These are phyloP conservation scores for Pisolithus albus DNA, from an alignment of 768 basidiomycete genomes.

Conservation along the genomic window DNA sequence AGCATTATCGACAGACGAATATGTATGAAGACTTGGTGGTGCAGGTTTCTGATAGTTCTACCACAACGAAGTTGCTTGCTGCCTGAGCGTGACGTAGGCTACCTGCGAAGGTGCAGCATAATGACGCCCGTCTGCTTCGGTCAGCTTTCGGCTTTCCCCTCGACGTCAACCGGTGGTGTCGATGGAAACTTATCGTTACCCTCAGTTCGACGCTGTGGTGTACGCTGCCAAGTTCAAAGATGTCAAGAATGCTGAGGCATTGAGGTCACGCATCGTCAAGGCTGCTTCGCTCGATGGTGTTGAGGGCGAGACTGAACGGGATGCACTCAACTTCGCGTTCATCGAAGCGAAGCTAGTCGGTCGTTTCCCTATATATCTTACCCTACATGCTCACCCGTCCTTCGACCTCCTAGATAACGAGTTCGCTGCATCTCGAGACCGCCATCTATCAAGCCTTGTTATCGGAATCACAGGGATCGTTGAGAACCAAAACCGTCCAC, in stretches of 20 bases:
- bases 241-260: constrained; percentile 53
- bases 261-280: constrained; percentile 62
- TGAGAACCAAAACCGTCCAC: constrained; percentile 83
- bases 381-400: constrained; percentile 4
- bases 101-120: too few relatives aligned
- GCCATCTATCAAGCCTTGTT: constrained; percentile 80
- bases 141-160: too few relatives aligned
- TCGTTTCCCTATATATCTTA: constrained; percentile 9
- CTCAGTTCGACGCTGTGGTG: constrained; percentile 45
- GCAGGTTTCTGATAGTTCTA: too few relatives aligned
- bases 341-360: constrained; percentile 79
- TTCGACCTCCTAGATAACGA: constrained; percentile 59
- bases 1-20: too few relatives aligned
- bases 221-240: constrained; percentile 61
- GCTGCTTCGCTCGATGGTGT: constrained; percentile 56
- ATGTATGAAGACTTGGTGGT: too few relatives aligned
- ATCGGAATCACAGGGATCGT: constrained; percentile 46
- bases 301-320: constrained; percentile 62
- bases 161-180: constrained; percentile 10
- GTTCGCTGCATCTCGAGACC: constrained; percentile 71
- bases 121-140: too few relatives aligned
- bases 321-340: constrained; percentile 85
- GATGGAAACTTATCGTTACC: constrained; percentile 54
- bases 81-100: too few relatives aligned
- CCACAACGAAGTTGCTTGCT: too few relatives aligned